A percentile compares a stretch with the other conserved stretches of the same genome.
These are phyloP conservation scores for Ogataea angusta DNA, from an alignment of 805 yeast species.

Conservation along the genomic window DNA sequence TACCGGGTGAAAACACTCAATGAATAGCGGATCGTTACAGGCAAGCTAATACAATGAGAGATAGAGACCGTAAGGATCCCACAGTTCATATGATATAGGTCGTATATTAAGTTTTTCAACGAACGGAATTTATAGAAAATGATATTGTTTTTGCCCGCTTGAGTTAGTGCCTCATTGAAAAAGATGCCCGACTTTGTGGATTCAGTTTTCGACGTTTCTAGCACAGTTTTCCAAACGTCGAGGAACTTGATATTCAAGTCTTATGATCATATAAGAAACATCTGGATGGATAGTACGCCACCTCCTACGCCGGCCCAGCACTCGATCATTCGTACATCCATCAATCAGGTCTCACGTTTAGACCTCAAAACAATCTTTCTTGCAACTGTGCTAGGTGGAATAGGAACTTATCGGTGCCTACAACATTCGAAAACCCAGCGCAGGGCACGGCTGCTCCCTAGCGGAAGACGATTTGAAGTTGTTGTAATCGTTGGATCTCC, in stretches of 20 bases:
- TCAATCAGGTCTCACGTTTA: too few relatives aligned
- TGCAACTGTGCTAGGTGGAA: not conserved
- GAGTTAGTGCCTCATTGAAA: not conserved
- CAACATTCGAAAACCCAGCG: conserved; percentile 28
- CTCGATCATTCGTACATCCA: not conserved
- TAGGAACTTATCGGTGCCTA: conserved; percentile 1
- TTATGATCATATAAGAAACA: not conserved
- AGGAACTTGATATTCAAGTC: conserved; percentile 5
- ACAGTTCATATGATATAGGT: too few relatives aligned
- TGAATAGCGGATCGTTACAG: too few relatives aligned
- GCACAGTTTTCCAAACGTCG: conserved; percentile 6
- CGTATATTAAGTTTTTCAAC: too few relatives aligned
- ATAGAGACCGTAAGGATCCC: too few relatives aligned
- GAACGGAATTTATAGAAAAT: too few relatives aligned
- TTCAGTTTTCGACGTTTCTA: conserved; percentile 18
- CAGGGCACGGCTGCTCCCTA: conserved; percentile 57
- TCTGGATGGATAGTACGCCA: not conserved
- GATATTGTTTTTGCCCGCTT: too few relatives aligned
- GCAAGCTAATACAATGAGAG: too few relatives aligned
- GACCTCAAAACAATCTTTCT: not conserved
- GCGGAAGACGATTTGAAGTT: conserved; percentile 76
- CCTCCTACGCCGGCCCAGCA: not conserved
- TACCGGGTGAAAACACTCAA: not conserved
- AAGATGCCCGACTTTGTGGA: conserved; percentile 24
- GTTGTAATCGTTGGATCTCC: conserved; percentile 75